Evolutionary conservation across 371 early-diverging fungal genomes (phyloP), one percentile per base, ranked within the genome.

Genomic region (Mortierella sp.): DNA sequence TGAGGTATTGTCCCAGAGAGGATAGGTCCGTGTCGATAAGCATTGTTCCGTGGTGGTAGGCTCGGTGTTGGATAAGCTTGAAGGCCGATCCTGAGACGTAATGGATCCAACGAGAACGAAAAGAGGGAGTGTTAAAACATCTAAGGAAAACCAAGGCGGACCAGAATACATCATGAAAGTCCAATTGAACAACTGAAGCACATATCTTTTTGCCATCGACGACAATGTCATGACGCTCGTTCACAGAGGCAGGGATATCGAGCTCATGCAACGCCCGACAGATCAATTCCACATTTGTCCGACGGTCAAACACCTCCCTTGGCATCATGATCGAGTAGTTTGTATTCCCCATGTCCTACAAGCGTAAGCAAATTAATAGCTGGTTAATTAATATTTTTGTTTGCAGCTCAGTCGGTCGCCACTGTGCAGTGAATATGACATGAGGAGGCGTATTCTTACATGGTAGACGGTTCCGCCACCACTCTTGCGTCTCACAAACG

Each of bases 21-120:
- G 86, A 81, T 43, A 97, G 91, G 87, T 99, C 96, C 1, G 98
- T 90, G 82, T 97, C 94, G 72, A 98, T 96, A 59, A 99, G 89
- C 98, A 98, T 98, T 13, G 99, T 99, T 51, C 99, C 99, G 87
- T 99, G 99, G 87, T 98, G 98, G 80, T 97, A 98, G 1, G 99
- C 96, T 73, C 95, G 88, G 4, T 89, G 75, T 69, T 91, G 92
- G 55, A 94, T 96, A 74, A 99, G 87, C 81, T 97, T 97, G 92
- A 95, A 99, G 14, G 99, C 99, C 61, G 96, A 96, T 31, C 99
- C 99, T 24, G 98, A 97, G 31, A 98, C 93, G 88, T 92, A 85
- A 46, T 46, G 6, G 37, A 74, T 55, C 70, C 28, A 53, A 16
- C 55, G 44, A 82, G 57, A 69, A 69, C 8, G 43, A 54, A 51